phyloP scores from a whole-genome alignment of 192 early-diverging fungal species.

The Gonapodya prolifera region DNA sequence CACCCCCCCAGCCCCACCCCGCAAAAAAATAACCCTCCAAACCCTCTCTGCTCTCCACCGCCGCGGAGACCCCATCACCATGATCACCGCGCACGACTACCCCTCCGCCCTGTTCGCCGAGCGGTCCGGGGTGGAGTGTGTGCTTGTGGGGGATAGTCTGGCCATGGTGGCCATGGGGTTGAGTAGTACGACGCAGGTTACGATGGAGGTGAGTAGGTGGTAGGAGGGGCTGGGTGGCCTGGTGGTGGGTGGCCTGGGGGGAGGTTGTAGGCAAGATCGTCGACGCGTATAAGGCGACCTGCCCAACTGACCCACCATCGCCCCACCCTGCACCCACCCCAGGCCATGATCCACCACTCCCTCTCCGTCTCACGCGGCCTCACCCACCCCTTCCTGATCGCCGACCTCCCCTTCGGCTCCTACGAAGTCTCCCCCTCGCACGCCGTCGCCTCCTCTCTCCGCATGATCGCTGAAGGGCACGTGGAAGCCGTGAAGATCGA shows the following conservation, averaged over 20 bases:
- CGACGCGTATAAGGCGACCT: too few species aligned
- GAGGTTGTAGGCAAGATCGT: too few species aligned
- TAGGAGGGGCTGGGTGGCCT: neutral
- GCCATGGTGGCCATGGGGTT: slow-evolving; percentile 96
- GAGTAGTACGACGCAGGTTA: slow-evolving; percentile 69
- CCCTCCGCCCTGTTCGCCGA: slow-evolving; percentile 77
- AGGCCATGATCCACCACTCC: too few species aligned
- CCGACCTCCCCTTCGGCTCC: slow-evolving; percentile 80
- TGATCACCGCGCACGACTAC: slow-evolving; percentile 97
- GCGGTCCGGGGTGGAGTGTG: slow-evolving; percentile 69
- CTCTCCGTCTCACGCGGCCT: too few species aligned
- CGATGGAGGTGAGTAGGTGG: slow-evolving; percentile 56
- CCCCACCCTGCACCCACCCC: too few species aligned
- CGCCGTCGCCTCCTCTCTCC: slow-evolving; percentile 64
- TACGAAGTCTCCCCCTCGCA: slow-evolving; percentile 67
- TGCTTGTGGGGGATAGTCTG: slow-evolving; percentile 87
- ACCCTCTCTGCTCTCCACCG: slow-evolving; percentile 64
- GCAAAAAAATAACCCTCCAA: slow-evolving; percentile 77
- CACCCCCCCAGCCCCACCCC: neutral
- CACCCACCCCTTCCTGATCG: slow-evolving; percentile 78
- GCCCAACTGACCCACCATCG: too few species aligned
- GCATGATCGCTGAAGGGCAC: slow-evolving; percentile 78
- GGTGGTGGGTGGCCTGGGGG: neutral
- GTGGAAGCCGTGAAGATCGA: slow-evolving; percentile 95
- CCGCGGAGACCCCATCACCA: slow-evolving; percentile 61